Conservation (phyloP, 2,329 filamentous ascomycete species). For the Myriosclerotinia scirpicola region DNA sequence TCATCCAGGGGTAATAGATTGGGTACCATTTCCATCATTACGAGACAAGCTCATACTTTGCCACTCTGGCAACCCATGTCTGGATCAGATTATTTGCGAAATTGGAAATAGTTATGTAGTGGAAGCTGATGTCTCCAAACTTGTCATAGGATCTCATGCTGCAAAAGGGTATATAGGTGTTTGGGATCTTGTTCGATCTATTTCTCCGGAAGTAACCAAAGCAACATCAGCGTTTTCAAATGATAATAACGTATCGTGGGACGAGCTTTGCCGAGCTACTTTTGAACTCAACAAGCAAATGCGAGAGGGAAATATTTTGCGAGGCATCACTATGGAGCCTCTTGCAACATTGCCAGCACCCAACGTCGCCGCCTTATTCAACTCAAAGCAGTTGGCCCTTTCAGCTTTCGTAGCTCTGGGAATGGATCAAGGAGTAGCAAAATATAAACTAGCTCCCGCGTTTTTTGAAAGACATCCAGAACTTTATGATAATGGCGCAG, state of each 20-base stretch:
- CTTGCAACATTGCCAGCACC: slow-evolving; percentile 12
- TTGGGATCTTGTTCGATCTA: slow-evolving; percentile 14
- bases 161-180: slow-evolving; percentile 13
- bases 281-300: slow-evolving; percentile 12
- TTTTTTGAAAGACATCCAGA: slow-evolving; percentile 22
- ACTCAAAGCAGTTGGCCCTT: slow-evolving; percentile 1
- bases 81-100: slow-evolving; percentile 20
- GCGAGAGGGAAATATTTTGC: neutral
- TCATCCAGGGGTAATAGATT: slow-evolving; percentile 14
- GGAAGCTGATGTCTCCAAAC: slow-evolving; percentile 18
- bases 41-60: slow-evolving; percentile 18
- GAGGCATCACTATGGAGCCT: neutral
- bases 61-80: slow-evolving; percentile 16
- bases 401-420: slow-evolving; percentile 9
- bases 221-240: neutral
- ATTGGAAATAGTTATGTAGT: slow-evolving; percentile 20
- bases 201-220: neutral
- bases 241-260: neutral
- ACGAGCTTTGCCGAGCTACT: slow-evolving; percentile 11
- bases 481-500: slow-evolving; percentile 14
- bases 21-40: slow-evolving; percentile 15
- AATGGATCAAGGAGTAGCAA: slow-evolving; percentile 2
- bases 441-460: slow-evolving; percentile 14
- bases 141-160: slow-evolving; percentile 6
- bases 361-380: slow-evolving; percentile 9